These are phyloP conservation scores for Myriosclerotinia scirpicola DNA, from an alignment of 2,329 filamentous ascomycete species.

Conservation along the genomic window DNA sequence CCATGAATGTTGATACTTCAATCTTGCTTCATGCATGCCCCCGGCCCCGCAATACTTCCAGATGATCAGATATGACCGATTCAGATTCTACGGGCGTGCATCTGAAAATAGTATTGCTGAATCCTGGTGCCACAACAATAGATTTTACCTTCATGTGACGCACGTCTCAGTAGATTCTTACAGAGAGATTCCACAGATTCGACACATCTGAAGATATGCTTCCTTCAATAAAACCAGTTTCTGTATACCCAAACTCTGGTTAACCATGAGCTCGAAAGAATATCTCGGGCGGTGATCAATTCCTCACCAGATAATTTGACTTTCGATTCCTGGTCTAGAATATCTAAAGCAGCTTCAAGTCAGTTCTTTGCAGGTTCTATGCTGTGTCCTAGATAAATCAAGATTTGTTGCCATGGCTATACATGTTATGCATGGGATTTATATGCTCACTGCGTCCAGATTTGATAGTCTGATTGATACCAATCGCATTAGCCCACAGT, in stretches of 20 bases:
- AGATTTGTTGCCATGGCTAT: background rate
- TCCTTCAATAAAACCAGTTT: background rate
- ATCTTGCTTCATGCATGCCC: background rate
- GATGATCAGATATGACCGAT: background rate
- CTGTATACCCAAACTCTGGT: background rate
- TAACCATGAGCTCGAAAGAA: background rate
- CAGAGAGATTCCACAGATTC: background rate
- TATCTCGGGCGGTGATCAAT: background rate
- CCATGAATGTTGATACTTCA: background rate
- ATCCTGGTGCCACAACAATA: background rate
- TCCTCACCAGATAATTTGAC: background rate
- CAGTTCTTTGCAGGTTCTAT: background rate
- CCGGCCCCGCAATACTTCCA: background rate
- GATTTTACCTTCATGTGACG: background rate
- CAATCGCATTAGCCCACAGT: background rate
- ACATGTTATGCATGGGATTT: background rate
- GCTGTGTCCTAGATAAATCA: background rate
- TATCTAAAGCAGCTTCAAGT: background rate
- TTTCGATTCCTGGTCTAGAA: background rate
- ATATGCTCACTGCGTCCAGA: background rate
- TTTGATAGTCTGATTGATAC: background rate
- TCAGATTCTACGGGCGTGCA: background rate
- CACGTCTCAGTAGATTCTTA: background rate
- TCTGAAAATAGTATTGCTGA: background rate
- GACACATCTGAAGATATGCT: background rate